These are phyloP conservation scores for Elaeis guineensis DNA, from an alignment of 176 grass and related monocot species.

Conservation along the genomic window DNA sequence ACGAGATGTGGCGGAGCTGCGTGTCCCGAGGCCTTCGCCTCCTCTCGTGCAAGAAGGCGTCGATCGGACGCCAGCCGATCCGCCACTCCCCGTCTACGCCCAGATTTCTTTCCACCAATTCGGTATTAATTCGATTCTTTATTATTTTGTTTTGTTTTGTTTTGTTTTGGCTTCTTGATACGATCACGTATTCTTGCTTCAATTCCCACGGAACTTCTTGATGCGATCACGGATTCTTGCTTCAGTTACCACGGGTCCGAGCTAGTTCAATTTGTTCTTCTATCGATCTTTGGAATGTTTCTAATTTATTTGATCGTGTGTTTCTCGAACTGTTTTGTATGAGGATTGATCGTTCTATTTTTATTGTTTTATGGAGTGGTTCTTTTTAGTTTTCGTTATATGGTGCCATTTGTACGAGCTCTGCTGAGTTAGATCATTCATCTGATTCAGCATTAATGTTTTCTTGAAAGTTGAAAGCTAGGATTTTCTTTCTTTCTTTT, in stretches of 20 bases:
- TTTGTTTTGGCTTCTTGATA: not conserved
- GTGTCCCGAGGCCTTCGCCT: conserved; percentile 39
- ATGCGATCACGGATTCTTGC: not conserved
- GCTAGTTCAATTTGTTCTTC: too few relatives aligned
- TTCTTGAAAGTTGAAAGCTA: too few relatives aligned
- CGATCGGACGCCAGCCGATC: conserved; percentile 5
- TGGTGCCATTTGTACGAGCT: too few relatives aligned
- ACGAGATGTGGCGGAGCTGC: conserved; percentile 74
- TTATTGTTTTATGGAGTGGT: too few relatives aligned
- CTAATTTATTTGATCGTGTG: too few relatives aligned
- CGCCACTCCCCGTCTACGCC: not conserved
- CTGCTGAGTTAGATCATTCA: too few relatives aligned
- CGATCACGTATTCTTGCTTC: not conserved
- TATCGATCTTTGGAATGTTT: too few relatives aligned
- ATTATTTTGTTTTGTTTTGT: not conserved
- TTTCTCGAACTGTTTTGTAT: too few relatives aligned
- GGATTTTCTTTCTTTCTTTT: too few relatives aligned
- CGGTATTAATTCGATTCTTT: conserved; percentile 26
- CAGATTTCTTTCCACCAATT: conserved; percentile 43
- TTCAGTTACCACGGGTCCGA: not conserved
- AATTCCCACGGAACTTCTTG: not conserved
- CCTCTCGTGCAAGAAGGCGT: conserved; percentile 45
- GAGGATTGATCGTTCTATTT: too few relatives aligned
- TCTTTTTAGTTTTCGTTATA: too few relatives aligned
- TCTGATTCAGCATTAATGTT: too few relatives aligned